These are phyloP conservation scores for Strobilomyces dryophilus DNA, from an alignment of 768 basidiomycete genomes.

Conservation along the genomic window DNA sequence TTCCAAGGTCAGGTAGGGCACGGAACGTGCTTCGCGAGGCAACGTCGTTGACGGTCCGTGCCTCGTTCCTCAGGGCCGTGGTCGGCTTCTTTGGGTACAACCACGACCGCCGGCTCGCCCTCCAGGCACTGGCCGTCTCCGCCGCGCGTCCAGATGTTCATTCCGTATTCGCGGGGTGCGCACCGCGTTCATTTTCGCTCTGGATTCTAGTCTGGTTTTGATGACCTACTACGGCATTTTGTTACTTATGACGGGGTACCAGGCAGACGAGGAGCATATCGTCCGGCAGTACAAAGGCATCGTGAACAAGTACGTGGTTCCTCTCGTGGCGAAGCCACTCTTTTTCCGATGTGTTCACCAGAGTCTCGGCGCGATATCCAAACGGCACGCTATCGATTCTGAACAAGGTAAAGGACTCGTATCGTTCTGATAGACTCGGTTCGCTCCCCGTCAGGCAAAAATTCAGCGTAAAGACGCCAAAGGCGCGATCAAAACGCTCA, in stretches of 20 bases:
- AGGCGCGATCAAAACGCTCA: slow-evolving; percentile 63
- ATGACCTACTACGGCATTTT: slow-evolving; percentile 80
- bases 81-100: slow-evolving; percentile 78
- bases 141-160: slow-evolving; percentile 69
- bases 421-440: background rate
- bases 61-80: slow-evolving; percentile 44
- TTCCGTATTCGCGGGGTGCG: slow-evolving; percentile 71
- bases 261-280: slow-evolving; percentile 65
- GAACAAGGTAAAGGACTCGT: slow-evolving; percentile 45
- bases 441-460: slow-evolving; percentile 49
- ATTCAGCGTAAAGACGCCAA: slow-evolving; percentile 61
- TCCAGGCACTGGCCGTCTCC: slow-evolving; percentile 65
- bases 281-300: slow-evolving; percentile 60
- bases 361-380: slow-evolving; percentile 56
- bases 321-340: background rate
- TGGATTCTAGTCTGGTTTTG: slow-evolving; percentile 53
- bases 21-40: background rate
- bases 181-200: slow-evolving; percentile 9
- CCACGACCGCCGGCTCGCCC: slow-evolving; percentile 62
- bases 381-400: slow-evolving; percentile 70
- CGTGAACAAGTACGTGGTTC: slow-evolving; percentile 52
- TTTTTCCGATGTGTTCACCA: slow-evolving; percentile 17
- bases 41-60: background rate
- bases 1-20: slow-evolving; percentile 57
- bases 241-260: slow-evolving; percentile 67